Percentiles rank a stretch among this genome's conserved stretches.
These are phyloP conservation scores for Neurospora terricola DNA, from an alignment of 495 filamentous ascomycete genomes.

Conservation along the genomic window DNA sequence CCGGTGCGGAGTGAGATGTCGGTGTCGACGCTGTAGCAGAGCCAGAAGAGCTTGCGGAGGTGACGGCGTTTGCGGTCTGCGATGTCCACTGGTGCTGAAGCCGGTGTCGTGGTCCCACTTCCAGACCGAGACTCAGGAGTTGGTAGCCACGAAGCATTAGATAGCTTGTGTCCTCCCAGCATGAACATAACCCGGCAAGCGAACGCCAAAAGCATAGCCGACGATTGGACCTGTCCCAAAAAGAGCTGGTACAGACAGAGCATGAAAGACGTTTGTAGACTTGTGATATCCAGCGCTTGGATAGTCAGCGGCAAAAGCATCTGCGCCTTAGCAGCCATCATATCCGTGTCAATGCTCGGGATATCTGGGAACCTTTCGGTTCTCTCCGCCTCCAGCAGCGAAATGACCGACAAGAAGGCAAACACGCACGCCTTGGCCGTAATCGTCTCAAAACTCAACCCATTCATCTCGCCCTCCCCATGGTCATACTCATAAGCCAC, in stretches of 20 bases:
- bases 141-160: slow-evolving; percentile 3
- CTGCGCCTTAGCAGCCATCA: slow-evolving; percentile 27
- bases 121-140: background rate
- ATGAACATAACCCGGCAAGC: slow-evolving; percentile 37
- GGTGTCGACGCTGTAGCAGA: slow-evolving; percentile 43
- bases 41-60: slow-evolving; percentile 43
- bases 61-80: slow-evolving; percentile 13
- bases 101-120: background rate
- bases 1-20: slow-evolving; percentile 41
- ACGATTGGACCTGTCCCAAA: slow-evolving; percentile 35
- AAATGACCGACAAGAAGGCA: slow-evolving; percentile 33
- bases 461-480: background rate
- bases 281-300: slow-evolving; percentile 31
- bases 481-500: slow-evolving; percentile 31
- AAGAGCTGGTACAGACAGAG: slow-evolving; percentile 35
- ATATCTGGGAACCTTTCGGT: background rate
- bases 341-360: slow-evolving; percentile 25
- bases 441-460: slow-evolving; percentile 4
- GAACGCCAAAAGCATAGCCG: slow-evolving; percentile 32
- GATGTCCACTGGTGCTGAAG: background rate
- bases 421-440: slow-evolving; percentile 34
- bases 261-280: slow-evolving; percentile 34
- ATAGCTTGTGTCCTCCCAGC: slow-evolving; percentile 33
- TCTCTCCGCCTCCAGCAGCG: slow-evolving; percentile 15
- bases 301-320: slow-evolving; percentile 31